Base-by-base conservation (phyloP, 2,329 filamentous ascomycete genomes). In the Daldinia sp. region DNA sequence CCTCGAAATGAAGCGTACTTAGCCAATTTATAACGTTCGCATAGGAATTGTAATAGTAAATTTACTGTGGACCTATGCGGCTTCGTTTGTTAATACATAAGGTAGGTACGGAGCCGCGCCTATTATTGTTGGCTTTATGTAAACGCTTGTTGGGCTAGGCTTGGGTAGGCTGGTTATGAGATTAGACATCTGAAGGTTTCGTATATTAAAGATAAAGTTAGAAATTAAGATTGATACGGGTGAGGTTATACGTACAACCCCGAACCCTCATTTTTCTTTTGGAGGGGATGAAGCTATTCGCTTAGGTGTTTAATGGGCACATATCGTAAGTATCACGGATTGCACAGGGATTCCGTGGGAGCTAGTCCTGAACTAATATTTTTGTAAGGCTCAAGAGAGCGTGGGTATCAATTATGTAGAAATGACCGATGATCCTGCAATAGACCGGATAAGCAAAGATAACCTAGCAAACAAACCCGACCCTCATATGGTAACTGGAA, bases 341-440 rank as follows among this genome's bases (percentile, higher is more conserved):
- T 13, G 23, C 44, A 26, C 15, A 33, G 33, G 46, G 23, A 15
- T 50, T 6, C 6, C 46, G 13, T 18, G 3, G 12, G 26, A 18
- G 26, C 18, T 33, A n/a, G 26, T 18, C 26, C 4, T 33, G n/a
- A 26, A 26, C 30, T 15, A 51, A 6, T 18, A 33, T 12, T 18
- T 51, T 18, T 13, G 18, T 55, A 33, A 57, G 26, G 59, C 42
- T 62, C 57, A 44, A 60, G 56, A 41, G 60, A 69, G 66, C 48
- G 48, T 59, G 63, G 57, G 53, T 67, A 64, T 71, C 60, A 42
- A 65, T 42, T 57, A 35, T 35, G 33, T 35, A 54, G 30, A 60
- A 61, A 51, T 26, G 54, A 50, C 57, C 42, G 60, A 54, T 7
- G 46, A 56, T 54, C 54, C 41, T 67, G 20, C 39, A 56, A 44